These are phyloP conservation scores for Dryadomyces sulphureus DNA, from an alignment of 2,329 filamentous ascomycete genomes.

Conservation along the genomic window DNA sequence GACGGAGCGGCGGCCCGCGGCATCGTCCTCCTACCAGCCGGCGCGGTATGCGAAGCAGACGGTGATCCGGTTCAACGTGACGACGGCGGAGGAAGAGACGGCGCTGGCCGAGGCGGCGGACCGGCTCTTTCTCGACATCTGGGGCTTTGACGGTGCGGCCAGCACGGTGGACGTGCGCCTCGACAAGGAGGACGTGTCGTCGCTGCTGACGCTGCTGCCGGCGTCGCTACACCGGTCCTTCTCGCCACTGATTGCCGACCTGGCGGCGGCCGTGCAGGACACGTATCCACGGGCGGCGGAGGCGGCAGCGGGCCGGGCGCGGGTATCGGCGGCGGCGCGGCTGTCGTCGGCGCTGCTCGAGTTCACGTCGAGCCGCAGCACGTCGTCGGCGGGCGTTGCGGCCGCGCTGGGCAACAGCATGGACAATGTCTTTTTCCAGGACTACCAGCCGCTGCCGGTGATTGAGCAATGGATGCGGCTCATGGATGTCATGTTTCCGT, in stretches of 20 bases:
- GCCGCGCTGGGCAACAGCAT: conserved; percentile 18
- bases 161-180: conserved; percentile 61
- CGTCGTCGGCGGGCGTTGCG: conserved; percentile 16
- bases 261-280: conserved; percentile 62
- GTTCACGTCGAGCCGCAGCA: conserved; percentile 11
- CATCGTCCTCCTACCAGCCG: conserved; percentile 12
- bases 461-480: conserved; percentile 63
- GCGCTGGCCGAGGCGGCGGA: conserved; percentile 60
- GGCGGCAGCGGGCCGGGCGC: neutral
- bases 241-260: conserved; percentile 62
- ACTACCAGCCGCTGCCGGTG: conserved; percentile 80
- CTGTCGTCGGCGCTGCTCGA: neutral
- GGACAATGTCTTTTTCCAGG: conserved; percentile 76
- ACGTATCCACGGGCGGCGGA: conserved; percentile 42
- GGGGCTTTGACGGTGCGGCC: conserved; percentile 69
- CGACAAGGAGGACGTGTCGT: conserved; percentile 59
- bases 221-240: conserved; percentile 56
- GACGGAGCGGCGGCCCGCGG: conserved; percentile 4
- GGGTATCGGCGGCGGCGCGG: neutral
- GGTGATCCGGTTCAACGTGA: conserved; percentile 80
- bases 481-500: conserved; percentile 78
- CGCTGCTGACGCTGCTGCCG: conserved; percentile 66
- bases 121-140: conserved; percentile 74
- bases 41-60: conserved; percentile 58
- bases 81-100: conserved; percentile 49